Conservation (phyloP, 2,329 filamentous ascomycete genomes). For the Paecilomyces niveus region DNA sequence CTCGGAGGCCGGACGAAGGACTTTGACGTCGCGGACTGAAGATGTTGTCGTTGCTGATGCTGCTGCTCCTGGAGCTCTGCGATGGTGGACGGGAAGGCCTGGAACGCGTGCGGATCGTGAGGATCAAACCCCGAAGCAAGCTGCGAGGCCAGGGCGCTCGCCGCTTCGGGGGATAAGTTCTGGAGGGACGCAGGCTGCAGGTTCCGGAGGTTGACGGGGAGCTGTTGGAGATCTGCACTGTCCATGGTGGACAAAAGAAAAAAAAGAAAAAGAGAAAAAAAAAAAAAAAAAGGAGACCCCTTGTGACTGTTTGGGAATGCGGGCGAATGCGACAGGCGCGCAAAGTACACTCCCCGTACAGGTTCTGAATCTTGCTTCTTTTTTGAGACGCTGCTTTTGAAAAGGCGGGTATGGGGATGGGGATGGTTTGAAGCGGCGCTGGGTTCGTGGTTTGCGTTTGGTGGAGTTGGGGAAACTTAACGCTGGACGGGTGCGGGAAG, state of each 20-base stretch:
- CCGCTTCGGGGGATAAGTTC: constrained; percentile 15
- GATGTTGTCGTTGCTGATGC: constrained; percentile 10
- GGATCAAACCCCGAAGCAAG: constrained; percentile 14
- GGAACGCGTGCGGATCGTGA: constrained; percentile 19
- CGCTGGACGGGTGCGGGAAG: not conserved
- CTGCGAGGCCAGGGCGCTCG: constrained; percentile 11
- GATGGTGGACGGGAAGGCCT: constrained; percentile 17
- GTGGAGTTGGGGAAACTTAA: not conserved
- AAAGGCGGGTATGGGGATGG: constrained; percentile 8
- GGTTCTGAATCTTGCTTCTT: constrained; percentile 3
- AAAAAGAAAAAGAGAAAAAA: not conserved
- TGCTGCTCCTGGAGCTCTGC: constrained; percentile 13
- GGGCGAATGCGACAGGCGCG: not conserved
- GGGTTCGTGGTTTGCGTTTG: constrained; percentile 3
- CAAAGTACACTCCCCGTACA: not conserved
- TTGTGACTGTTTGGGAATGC: no score
- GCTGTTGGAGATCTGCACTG: constrained; percentile 11
- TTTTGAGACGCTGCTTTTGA: constrained; percentile 23
- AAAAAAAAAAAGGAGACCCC: not conserved
- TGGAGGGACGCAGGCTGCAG: constrained; percentile 14
- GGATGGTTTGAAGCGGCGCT: constrained; percentile 10
- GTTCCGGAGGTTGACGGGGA: constrained; percentile 11
- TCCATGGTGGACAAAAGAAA: constrained; percentile 18
- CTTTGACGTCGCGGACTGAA: constrained; percentile 1
- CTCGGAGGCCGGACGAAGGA: constrained; percentile 8